Evolutionary conservation across 129 eudicot genomes (phyloP).

Genomic region (Saposhnikovia divaricata): DNA sequence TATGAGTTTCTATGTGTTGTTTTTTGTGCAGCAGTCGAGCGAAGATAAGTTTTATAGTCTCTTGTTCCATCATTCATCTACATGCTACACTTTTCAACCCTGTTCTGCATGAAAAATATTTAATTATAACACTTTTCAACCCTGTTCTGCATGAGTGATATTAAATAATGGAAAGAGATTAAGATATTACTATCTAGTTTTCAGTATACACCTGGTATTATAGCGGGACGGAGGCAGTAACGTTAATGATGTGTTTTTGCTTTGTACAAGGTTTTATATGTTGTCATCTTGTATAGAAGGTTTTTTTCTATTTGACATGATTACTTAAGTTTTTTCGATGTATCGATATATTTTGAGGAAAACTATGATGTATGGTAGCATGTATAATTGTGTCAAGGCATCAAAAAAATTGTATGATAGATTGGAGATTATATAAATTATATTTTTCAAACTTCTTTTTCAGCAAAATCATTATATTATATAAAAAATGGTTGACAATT

Average conservation of each 20-base stretch:
- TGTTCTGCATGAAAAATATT: neutral
- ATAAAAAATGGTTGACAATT: neutral
- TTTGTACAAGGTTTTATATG: neutral
- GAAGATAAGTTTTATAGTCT: neutral
- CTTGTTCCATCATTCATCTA: neutral
- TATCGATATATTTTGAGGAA: neutral
- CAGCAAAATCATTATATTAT: neutral
- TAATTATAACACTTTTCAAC: neutral
- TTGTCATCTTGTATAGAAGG: neutral
- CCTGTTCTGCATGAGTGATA: neutral
- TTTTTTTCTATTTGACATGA: neutral
- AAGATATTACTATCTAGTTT: neutral
- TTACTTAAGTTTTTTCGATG: neutral
- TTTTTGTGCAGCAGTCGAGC: neutral
- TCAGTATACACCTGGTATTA: neutral
- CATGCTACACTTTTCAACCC: neutral
- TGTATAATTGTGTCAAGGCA: neutral
- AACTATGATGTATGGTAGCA: neutral
- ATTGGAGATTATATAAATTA: too few relatives aligned
- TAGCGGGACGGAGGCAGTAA: neutral
- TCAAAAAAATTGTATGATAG: too few relatives aligned
- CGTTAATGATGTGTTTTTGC: neutral
- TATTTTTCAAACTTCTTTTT: neutral
- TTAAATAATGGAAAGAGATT: neutral
- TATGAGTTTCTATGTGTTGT: neutral